These are phyloP conservation scores for Dichotomocladium elegans DNA, from an alignment of 371 early-diverging fungal species.

Conservation along the genomic window DNA sequence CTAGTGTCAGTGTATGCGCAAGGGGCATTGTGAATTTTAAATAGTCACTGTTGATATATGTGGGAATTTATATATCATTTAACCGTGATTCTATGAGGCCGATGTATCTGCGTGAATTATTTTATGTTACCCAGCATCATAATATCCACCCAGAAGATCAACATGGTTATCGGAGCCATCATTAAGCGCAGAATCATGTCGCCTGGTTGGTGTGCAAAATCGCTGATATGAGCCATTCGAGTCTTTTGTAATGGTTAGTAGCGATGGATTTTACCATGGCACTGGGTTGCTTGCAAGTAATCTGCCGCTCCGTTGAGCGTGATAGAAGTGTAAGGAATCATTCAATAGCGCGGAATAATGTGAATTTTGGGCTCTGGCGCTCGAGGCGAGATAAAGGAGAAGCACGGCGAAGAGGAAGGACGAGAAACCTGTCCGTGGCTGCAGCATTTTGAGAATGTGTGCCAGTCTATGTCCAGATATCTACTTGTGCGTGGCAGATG, in stretches of 20 bases:
- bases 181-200: slow-evolving; percentile 42
- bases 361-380: too few species aligned
- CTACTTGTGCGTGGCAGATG: too few species aligned
- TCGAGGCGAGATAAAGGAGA: too few species aligned
- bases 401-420: too few species aligned
- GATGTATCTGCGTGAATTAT: not conserved
- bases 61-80: not conserved
- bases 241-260: not conserved
- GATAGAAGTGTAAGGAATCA: slow-evolving; percentile 44
- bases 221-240: too few species aligned
- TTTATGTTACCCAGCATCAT: slow-evolving; percentile 29
- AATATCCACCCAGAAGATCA: slow-evolving; percentile 45
- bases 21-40: slow-evolving; percentile 62
- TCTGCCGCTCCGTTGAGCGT: slow-evolving; percentile 50
- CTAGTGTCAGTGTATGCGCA: slow-evolving; percentile 43
- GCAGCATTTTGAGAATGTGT: too few species aligned
- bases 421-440: too few species aligned
- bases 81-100: not conserved
- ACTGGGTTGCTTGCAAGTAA: slow-evolving; percentile 40
- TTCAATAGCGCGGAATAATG: slow-evolving; percentile 25
- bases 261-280: slow-evolving; percentile 30
- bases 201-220: slow-evolving; percentile 18
- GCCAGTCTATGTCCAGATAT: too few species aligned
- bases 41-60: slow-evolving; percentile 40
- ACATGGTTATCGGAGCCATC: slow-evolving; percentile 45